Percentiles rank a stretch among this genome's conserved stretches.
Conservation (phyloP, 257 asterid species). For the Solanum boliviense region DNA sequence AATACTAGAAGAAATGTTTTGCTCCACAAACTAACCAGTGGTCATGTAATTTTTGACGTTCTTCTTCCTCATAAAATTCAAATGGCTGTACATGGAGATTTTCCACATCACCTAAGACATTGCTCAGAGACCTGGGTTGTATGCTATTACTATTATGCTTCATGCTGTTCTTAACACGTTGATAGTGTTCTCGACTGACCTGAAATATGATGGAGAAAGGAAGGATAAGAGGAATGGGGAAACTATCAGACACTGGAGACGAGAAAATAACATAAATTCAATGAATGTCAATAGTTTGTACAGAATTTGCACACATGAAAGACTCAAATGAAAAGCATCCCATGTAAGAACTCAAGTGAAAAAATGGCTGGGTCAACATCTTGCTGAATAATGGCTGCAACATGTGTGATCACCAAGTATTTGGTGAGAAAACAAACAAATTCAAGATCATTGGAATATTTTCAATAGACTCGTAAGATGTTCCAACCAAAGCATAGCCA, state of each 20-base stretch:
- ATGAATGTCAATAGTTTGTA: not conserved
- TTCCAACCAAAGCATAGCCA: slow-evolving; percentile 10
- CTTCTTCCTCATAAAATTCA: slow-evolving; percentile 93
- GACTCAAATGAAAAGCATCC: not conserved
- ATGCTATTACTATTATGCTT: slow-evolving; percentile 57
- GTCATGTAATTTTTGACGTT: slow-evolving; percentile 62
- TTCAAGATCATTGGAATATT: not conserved
- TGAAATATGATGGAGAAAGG: slow-evolving; percentile 16
- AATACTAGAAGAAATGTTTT: slow-evolving; percentile 1
- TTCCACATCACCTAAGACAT: slow-evolving; percentile 68
- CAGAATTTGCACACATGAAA: not conserved
- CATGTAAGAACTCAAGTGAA: not conserved
- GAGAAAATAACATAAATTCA: not conserved
- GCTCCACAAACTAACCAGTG: slow-evolving; percentile 53
- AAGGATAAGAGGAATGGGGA: not conserved
- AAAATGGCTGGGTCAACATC: not conserved
- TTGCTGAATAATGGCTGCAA: not conserved
- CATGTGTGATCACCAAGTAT: not conserved
- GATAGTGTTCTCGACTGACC: slow-evolving; percentile 93
- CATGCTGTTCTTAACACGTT: slow-evolving; percentile 75
- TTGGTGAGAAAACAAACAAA: not conserved
- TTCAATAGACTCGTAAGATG: not conserved
- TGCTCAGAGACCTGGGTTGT: slow-evolving; percentile 58
- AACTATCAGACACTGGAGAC: not conserved
- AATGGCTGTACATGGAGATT: slow-evolving; percentile 68